phyloP scores from a whole-genome alignment of 106 monocot genomes.

The Acorus calamus region DNA sequence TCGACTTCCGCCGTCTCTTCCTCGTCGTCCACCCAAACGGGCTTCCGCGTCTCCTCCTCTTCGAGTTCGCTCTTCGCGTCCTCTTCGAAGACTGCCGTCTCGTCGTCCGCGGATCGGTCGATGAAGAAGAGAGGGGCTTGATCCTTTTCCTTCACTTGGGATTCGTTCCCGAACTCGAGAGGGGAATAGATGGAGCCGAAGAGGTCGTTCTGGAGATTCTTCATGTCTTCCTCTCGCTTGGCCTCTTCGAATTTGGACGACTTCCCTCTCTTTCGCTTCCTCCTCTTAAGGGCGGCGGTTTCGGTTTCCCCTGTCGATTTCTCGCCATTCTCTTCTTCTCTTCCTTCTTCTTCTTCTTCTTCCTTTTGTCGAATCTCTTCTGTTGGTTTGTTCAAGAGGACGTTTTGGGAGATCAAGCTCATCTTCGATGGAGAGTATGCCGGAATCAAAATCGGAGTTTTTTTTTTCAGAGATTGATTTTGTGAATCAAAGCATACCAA shows the following conservation, averaged over 20 bases:
- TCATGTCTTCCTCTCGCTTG: conserved; percentile 46
- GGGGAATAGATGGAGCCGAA: conserved; percentile 50
- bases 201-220: conserved; percentile 45
- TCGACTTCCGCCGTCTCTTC: conserved; percentile 48
- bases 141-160: not conserved
- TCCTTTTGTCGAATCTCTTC: too few relatives aligned
- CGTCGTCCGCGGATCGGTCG: conserved; percentile 34
- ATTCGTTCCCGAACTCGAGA: conserved; percentile 57
- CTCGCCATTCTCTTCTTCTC: not conserved
- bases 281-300: conserved; percentile 14
- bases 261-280: conserved; percentile 16
- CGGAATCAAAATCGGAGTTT: too few relatives aligned
- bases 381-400: too few relatives aligned
- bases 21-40: conserved; percentile 72
- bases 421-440: too few relatives aligned
- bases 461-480: too few relatives aligned
- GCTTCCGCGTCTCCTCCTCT: conserved; percentile 16
- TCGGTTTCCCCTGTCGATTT: not conserved
- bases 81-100: conserved; percentile 28
- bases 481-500: too few relatives aligned
- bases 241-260: not conserved
- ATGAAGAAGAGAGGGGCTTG: conserved; percentile 25
- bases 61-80: not conserved
- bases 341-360: too few relatives aligned
- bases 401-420: too few relatives aligned